Conservation (phyloP, 139 green algal species). For the Protoeuglena noctilucae region DNA sequence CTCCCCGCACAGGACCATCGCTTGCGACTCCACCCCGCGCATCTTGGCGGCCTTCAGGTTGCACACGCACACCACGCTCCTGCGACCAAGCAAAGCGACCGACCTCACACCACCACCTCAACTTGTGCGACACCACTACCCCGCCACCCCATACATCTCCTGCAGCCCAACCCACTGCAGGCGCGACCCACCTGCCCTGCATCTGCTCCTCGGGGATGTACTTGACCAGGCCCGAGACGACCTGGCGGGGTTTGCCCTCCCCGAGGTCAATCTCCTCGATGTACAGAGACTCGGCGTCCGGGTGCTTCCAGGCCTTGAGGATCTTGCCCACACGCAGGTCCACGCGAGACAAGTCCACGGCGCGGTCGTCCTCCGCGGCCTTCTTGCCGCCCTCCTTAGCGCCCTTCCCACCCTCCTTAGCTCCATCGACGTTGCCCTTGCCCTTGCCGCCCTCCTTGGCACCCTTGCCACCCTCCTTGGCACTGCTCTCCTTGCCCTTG, state of each 20-base stretch:
- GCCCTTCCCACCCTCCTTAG: constrained; percentile 4
- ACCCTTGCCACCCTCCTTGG: constrained; percentile 4
- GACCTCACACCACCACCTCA: too few relatives aligned
- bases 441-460: constrained; percentile 7
- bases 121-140: too few relatives aligned
- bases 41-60: constrained; percentile 92
- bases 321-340: constrained; percentile 66
- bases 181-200: too few relatives aligned
- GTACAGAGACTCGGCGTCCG: constrained; percentile 68
- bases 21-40: constrained; percentile 61
- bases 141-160: constrained; percentile 52
- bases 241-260: constrained; percentile 33
- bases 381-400: constrained; percentile 4
- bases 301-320: constrained; percentile 43
- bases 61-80: constrained; percentile 55
- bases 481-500: background rate
- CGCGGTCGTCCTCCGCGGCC: constrained; percentile 7
- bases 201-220: constrained; percentile 55
- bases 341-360: constrained; percentile 37
- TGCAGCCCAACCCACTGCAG: too few relatives aligned
- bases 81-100: too few relatives aligned
- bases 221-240: constrained; percentile 82
- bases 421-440: background rate
- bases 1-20: constrained; percentile 79
- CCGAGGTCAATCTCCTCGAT: constrained; percentile 77